These are phyloP conservation scores for Pseudocercospora cruenta DNA, from an alignment of 2,329 filamentous ascomycete species.

Conservation along the genomic window DNA sequence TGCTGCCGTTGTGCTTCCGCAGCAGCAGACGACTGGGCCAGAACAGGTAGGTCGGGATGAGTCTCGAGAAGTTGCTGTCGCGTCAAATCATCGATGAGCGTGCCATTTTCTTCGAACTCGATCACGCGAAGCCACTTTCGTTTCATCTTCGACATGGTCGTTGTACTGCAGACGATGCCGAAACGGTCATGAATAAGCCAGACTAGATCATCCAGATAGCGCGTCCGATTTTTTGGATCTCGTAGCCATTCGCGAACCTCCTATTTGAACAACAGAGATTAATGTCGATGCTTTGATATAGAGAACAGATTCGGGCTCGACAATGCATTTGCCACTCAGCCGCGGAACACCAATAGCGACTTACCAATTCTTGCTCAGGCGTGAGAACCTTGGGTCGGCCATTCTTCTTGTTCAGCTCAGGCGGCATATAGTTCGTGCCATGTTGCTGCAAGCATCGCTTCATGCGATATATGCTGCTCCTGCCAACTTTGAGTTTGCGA, in stretches of 20 bases:
- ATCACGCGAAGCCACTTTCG: conserved; percentile 40
- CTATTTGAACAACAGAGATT: conserved; percentile 19
- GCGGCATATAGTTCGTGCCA: conserved; percentile 39
- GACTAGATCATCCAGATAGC: conserved; percentile 40
- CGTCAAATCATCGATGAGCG: conserved; percentile 34
- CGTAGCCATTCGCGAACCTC: conserved; percentile 39
- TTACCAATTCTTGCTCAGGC: conserved; percentile 38
- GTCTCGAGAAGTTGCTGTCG: conserved; percentile 32
- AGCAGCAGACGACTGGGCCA: conserved; percentile 18
- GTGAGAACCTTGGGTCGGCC: conserved; percentile 39
- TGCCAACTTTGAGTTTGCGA: conserved; percentile 37
- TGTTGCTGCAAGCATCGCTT: conserved; percentile 39
- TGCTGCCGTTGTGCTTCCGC: conserved; percentile 3
- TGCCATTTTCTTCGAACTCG: conserved; percentile 37
- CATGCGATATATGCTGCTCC: conserved; percentile 41
- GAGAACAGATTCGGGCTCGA: neutral
- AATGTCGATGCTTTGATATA: neutral
- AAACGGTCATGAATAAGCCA: conserved; percentile 41
- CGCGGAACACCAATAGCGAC: conserved; percentile 5
- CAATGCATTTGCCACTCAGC: conserved; percentile 6
- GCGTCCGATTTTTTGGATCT: conserved; percentile 36
- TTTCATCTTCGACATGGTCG: conserved; percentile 42
- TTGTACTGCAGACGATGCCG: conserved; percentile 39
- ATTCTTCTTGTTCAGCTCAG: conserved; percentile 41
- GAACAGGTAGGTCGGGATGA: conserved; percentile 32